Conservation (phyloP, 805 yeast species). For the Barnettozyma salicaria region DNA sequence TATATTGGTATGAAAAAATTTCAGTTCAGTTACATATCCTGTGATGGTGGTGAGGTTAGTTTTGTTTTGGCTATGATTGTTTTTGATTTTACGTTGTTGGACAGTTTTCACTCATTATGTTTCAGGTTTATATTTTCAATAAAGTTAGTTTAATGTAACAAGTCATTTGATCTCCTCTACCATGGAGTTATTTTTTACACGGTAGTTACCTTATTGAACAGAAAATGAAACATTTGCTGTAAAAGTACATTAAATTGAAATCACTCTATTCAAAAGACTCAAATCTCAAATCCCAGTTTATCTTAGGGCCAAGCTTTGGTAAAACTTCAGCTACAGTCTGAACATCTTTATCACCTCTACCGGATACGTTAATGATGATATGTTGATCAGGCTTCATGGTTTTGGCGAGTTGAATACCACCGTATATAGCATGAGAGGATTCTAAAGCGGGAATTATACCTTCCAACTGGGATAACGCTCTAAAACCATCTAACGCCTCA, state of each 20-base stretch:
- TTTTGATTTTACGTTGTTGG: no score
- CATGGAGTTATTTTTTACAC: not conserved
- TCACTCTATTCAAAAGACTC: constrained; percentile 33
- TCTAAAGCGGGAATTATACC: constrained; percentile 99
- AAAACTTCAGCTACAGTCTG: constrained; percentile 94
- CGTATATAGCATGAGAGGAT: constrained; percentile 92
- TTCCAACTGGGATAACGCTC: constrained; percentile 81
- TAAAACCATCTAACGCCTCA: constrained; percentile 90
- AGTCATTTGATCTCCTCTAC: no score
- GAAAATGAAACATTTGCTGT: no score
- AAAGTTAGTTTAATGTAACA: no score
- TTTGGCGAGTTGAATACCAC: constrained; percentile 85
- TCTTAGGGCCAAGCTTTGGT: constrained; percentile 83
- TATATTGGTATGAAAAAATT: not conserved
- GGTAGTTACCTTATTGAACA: not conserved
- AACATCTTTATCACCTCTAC: constrained; percentile 99
- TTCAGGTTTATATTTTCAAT: not conserved
- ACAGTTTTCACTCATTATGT: no score
- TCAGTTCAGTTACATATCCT: constrained; percentile 1
- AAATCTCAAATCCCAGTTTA: constrained; percentile 95
- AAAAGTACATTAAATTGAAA: no score
- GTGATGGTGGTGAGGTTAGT: no score
- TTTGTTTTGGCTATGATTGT: no score
- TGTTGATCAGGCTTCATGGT: constrained; percentile 73
- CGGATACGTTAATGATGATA: constrained; percentile 84